These are phyloP conservation scores for Apiospora pterosperma DNA, from an alignment of 2,329 filamentous ascomycete genomes.

Conservation along the genomic window DNA sequence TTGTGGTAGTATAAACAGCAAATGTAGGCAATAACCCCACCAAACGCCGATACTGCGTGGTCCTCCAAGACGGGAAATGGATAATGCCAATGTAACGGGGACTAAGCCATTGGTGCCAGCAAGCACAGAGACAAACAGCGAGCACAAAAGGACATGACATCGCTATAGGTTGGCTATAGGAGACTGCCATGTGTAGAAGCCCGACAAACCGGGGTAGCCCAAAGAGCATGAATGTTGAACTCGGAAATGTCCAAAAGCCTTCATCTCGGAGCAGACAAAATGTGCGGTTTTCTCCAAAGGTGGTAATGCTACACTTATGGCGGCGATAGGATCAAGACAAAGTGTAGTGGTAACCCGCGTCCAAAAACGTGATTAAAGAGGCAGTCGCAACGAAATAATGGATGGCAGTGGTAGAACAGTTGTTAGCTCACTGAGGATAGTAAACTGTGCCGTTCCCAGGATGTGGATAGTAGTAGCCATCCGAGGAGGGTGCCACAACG, in stretches of 20 bases:
- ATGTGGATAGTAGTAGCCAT: conserved; percentile 69
- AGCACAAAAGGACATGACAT: not conserved
- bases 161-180: not conserved
- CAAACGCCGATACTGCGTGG: conserved; percentile 12
- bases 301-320: not conserved
- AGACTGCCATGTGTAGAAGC: not conserved
- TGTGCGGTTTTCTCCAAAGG: not conserved
- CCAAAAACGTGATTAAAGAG: not conserved
- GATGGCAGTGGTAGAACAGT: not conserved
- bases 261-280: not conserved
- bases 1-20: conserved; percentile 3
- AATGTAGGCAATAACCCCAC: conserved; percentile 11
- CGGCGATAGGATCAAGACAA: not conserved
- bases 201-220: not conserved
- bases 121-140: not conserved
- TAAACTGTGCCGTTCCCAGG: conserved; percentile 54
- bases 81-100: conserved; percentile 3
- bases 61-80: not conserved
- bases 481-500: conserved; percentile 70
- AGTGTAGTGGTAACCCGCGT: not conserved
- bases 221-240: not conserved
- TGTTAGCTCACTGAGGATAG: conserved; percentile 51
- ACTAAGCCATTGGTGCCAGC: not conserved
- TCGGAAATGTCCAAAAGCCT: not conserved
- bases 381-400: not conserved